These are phyloP conservation scores for Thalia dealbata DNA, from an alignment of 176 grass and related monocot species.

Conservation along the genomic window DNA sequence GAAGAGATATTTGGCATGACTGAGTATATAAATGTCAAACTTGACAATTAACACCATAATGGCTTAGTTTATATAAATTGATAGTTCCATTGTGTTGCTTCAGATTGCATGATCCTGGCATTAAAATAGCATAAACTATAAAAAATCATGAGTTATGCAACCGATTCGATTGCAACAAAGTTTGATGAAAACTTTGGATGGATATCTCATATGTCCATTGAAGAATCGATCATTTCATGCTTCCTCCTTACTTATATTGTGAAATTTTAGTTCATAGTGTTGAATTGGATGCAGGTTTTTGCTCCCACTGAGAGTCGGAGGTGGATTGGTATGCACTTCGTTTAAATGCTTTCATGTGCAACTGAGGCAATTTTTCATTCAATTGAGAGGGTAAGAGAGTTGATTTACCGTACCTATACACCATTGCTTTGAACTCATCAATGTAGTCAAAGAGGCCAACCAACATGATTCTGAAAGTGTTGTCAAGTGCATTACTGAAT, in stretches of 20 bases:
- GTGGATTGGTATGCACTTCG: slow-evolving; percentile 27
- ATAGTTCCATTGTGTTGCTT: not conserved
- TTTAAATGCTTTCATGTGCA: slow-evolving; percentile 5
- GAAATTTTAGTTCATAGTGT: too few relatives aligned
- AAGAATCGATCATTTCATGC: not conserved
- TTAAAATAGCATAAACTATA: not conserved
- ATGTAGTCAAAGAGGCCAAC: not conserved
- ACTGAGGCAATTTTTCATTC: slow-evolving; percentile 3
- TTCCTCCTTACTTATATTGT: not conserved
- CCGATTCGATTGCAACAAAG: not conserved
- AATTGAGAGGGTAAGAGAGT: slow-evolving; percentile 26
- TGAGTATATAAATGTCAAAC: not conserved
- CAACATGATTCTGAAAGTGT: not conserved
- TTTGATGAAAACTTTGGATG: not conserved
- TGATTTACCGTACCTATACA: slow-evolving; percentile 8
- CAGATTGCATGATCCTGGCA: not conserved
- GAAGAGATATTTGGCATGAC: not conserved
- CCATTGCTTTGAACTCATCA: too few relatives aligned
- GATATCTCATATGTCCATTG: not conserved
- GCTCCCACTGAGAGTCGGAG: slow-evolving; percentile 28
- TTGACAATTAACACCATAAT: not conserved
- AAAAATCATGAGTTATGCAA: not conserved
- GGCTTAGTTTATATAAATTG: not conserved
- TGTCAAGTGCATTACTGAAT: not conserved
- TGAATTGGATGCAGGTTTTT: not conserved